Percentiles rank a stretch among this genome's conserved stretches.
Conservation (phyloP, 2,329 filamentous ascomycete species). For the Ustulina deusta region DNA sequence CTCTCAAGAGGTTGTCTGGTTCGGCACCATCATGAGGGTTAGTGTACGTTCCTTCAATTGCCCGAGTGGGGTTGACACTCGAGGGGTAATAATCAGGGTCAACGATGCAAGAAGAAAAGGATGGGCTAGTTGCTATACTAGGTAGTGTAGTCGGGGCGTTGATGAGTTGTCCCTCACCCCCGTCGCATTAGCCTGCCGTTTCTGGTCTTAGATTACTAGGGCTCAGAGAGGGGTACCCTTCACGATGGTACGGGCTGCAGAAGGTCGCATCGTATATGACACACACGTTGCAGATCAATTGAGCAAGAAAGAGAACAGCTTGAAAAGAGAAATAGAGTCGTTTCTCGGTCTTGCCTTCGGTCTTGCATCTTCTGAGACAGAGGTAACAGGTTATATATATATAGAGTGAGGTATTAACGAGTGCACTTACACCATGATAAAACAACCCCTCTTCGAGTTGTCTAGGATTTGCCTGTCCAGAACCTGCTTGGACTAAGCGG, state of each 20-base stretch:
- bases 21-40: neutral
- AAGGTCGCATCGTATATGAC: conserved; percentile 15
- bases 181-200: conserved; percentile 36
- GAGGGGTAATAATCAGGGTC: neutral
- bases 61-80: conserved; percentile 12
- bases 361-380: neutral
- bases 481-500: too few relatives aligned
- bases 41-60: conserved; percentile 3
- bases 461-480: conserved; percentile 7
- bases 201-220: conserved; percentile 22
- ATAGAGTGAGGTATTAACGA: conserved; percentile 13
- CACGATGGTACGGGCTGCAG: conserved; percentile 8
- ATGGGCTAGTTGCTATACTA: conserved; percentile 15
- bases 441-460: conserved; percentile 9
- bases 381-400: neutral
- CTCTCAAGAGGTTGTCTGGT: neutral
- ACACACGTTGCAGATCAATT: conserved; percentile 3
- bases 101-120: conserved; percentile 28
- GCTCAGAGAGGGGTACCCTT: conserved; percentile 11
- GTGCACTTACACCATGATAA: neutral
- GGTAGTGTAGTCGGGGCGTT: conserved; percentile 12
- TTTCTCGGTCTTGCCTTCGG: neutral
- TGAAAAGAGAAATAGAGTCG: neutral
- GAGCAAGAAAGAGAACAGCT: neutral
- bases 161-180: conserved; percentile 40